Percentiles rank a stretch among this genome's conserved stretches.
Evolutionary conservation across 306 rosid species (phyloP).

Genomic region (Gillenia trifoliata): DNA sequence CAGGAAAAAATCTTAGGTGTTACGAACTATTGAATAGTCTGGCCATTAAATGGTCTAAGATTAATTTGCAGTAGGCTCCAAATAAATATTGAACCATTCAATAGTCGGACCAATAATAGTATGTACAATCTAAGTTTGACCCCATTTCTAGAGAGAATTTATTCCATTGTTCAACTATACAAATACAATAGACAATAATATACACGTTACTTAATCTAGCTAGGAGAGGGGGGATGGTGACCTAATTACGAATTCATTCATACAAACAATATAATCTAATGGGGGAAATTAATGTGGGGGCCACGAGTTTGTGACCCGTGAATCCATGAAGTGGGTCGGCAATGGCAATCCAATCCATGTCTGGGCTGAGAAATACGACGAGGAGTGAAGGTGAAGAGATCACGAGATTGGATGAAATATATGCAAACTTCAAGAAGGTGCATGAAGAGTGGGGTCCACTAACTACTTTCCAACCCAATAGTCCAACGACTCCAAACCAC

Average conservation of each 20-base stretch:
- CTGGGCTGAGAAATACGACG: background rate
- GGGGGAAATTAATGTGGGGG: background rate
- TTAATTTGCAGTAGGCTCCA: no score
- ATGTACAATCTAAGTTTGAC: no score
- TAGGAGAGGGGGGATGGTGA: background rate
- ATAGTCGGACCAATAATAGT: no score
- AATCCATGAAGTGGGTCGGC: constrained; percentile 16
- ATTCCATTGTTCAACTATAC: no score
- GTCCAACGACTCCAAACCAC: background rate
- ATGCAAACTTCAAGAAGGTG: background rate
- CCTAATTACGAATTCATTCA: background rate
- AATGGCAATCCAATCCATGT: background rate
- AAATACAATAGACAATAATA: no score
- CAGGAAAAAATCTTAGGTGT: no score
- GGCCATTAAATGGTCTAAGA: no score
- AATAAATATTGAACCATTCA: no score
- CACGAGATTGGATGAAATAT: constrained; percentile 1
- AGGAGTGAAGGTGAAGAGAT: background rate
- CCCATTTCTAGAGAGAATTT: no score
- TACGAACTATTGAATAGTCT: no score
- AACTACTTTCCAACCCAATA: background rate
- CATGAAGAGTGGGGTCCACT: background rate
- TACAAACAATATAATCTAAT: background rate
- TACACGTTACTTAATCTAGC: background rate
- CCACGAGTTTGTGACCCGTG: constrained; percentile 7